A percentile compares a stretch with the other conserved stretches of the same genome.
These are phyloP conservation scores for Aphanoascus verrucosus DNA, from an alignment of 2,329 filamentous ascomycete genomes.

Conservation along the genomic window DNA sequence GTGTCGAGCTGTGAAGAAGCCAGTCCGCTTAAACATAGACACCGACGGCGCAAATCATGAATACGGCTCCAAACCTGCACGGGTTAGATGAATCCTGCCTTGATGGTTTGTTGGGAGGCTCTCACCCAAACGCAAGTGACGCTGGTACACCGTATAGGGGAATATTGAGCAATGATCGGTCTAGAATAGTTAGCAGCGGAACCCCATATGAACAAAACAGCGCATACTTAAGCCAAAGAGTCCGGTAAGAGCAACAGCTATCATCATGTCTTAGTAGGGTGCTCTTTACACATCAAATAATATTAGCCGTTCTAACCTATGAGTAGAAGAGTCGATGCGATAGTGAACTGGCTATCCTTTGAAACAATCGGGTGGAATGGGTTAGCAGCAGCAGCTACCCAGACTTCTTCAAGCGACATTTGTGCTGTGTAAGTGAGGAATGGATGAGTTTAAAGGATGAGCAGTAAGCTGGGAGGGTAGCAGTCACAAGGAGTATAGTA, in stretches of 20 bases:
- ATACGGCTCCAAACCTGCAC: constrained; percentile 77
- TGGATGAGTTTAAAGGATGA: not conserved
- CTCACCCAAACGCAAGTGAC: constrained; percentile 81
- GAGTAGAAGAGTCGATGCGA: constrained; percentile 66
- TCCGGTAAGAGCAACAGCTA: constrained; percentile 58
- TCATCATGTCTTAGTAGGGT: not conserved
- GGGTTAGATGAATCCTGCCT: constrained; percentile 11
- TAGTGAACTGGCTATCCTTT: constrained; percentile 73
- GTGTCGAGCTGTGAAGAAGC: not conserved
- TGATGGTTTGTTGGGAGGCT: constrained; percentile 11
- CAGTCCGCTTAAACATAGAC: constrained; percentile 68
- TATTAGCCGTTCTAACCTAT: constrained; percentile 40
- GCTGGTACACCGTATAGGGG: constrained; percentile 72
- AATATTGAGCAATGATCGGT: constrained; percentile 69
- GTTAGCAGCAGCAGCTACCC: constrained; percentile 81
- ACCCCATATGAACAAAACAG: not conserved
- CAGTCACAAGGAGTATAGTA: not conserved
- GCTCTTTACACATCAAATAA: not conserved
- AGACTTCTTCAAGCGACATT: constrained; percentile 72
- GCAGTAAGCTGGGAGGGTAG: not conserved
- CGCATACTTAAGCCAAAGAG: constrained; percentile 74
- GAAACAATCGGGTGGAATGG: constrained; percentile 69
- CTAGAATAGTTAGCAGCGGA: constrained; percentile 38
- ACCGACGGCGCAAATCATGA: constrained; percentile 97
- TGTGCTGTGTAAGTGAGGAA: not conserved